Evolutionary conservation across 495 filamentous ascomycete genomes (phyloP).

Genomic region (Penicillium goetzii): DNA sequence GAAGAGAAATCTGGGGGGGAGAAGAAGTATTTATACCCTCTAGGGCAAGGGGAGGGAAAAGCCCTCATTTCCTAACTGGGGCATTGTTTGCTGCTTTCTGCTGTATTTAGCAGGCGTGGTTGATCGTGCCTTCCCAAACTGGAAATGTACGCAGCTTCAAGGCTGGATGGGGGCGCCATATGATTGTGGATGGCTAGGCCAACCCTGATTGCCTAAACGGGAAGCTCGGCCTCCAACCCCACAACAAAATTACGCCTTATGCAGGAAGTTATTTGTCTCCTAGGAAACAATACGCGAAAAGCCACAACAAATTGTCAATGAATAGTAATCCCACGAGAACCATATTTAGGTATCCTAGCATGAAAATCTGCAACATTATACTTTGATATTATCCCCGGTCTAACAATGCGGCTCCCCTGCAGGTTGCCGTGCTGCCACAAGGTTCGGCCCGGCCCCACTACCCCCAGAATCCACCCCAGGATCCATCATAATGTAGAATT

Average conservation of each 20-base stretch:
- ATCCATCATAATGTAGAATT: not conserved
- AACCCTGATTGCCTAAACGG: not conserved
- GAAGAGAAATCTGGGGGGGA: not conserved
- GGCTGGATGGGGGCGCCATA: not conserved
- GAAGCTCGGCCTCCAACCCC: not conserved
- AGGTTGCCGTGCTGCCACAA: not conserved
- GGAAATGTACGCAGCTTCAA: not conserved
- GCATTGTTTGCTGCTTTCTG: not conserved
- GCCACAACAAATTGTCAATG: not conserved
- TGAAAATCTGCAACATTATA: not conserved
- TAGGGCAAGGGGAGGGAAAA: not conserved
- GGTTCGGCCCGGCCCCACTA: constrained; percentile 4
- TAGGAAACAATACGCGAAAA: not conserved
- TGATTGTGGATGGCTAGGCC: not conserved
- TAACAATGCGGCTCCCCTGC: constrained; percentile 1
- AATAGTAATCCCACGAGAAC: not conserved
- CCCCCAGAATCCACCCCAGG: not conserved
- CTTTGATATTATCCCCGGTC: not conserved
- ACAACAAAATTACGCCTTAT: not conserved
- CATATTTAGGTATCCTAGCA: not conserved
- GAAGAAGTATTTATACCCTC: not conserved
- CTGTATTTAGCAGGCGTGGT: not conserved
- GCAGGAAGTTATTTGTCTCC: not conserved
- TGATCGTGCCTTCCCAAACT: not conserved
- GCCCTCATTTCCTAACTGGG: not conserved